phyloP scores from a whole-genome alignment of 148 eudicot genomes.

The Persicaria tinctoria region DNA sequence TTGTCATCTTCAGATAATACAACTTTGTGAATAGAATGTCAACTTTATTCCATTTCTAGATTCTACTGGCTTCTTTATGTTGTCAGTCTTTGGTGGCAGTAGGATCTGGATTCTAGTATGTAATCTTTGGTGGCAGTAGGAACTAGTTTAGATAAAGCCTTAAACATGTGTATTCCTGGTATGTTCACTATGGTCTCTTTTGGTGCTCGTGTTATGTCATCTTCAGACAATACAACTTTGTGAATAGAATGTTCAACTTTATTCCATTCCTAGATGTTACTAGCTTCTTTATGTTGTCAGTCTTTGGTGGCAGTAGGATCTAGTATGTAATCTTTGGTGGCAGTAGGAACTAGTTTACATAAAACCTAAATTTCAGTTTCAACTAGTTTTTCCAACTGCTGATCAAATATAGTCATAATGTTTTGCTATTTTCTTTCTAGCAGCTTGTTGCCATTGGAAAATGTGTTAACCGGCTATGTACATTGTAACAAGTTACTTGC shows the following conservation, averaged over 20 bases:
- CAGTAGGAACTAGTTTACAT: too few species aligned
- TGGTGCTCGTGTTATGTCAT: neutral
- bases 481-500: neutral
- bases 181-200: slow-evolving; percentile 14
- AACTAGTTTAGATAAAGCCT: too few species aligned
- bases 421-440: neutral
- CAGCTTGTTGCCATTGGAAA: neutral
- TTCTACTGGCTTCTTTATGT: neutral
- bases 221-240: neutral
- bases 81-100: neutral
- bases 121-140: neutral
- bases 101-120: neutral
- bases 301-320: neutral
- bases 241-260: neutral
- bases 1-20: neutral
- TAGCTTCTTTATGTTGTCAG: neutral
- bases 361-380: too few species aligned
- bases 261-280: neutral
- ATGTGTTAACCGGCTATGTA: neutral
- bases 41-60: neutral
- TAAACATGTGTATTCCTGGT: slow-evolving; percentile 99
- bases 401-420: too few species aligned
- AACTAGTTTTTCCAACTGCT: too few species aligned
- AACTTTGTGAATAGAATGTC: neutral
- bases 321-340: neutral